Evolutionary conservation across 495 filamentous ascomycete genomes (phyloP), one percentile per base, ranked within the genome.

Genomic region (Xylaria palmicola): DNA sequence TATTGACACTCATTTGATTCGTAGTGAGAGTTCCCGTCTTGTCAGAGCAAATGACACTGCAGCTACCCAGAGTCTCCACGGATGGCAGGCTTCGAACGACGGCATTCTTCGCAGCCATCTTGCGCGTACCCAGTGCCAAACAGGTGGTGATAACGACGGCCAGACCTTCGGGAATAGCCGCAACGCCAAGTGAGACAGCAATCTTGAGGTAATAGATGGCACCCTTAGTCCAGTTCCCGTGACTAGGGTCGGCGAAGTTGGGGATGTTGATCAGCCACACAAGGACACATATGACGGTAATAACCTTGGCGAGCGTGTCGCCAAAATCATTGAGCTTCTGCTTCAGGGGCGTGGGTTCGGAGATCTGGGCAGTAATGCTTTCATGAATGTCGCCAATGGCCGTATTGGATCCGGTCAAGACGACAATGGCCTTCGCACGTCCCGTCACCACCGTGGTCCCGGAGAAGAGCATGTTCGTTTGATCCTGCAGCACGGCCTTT

Each of bases 121-220:
- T 97, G 50, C 93, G 86, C 15, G 95, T 98, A 59, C 94, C 94
- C 24, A 98, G 81, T 62, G 94, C 94, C 52, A 98, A 78, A 72
- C 95, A 98, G 34, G 95, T 97, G 40, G 94, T 98, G 65, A 98
- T 98, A 59, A 98, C 95, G 49, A 97, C 95, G 36, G 94, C 94
- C 32, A 98, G 82, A 70, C 94, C 94, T 79, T 98, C 94, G 1
- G 94, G 94, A 71, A 98, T 98, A 56, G 95, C 95, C 27, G 95
- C 95, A 30, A 99, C 95, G 69, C 95, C 95, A 30, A 99, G 88
- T 30, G 95, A 99, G 49, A 99, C 95, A 30, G 95, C 95, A 74
- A 99, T 99, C 84, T 99, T 99, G 63, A 99, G 84, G 75, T 99
- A 99, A 81, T 99, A 99, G 65, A 99, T 98, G 52, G 95, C 95